Percentiles rank a stretch among this genome's conserved stretches.
Evolutionary conservation across 192 early-diverging fungal genomes (phyloP).

Genomic region (Allomyces macrogynus): DNA sequence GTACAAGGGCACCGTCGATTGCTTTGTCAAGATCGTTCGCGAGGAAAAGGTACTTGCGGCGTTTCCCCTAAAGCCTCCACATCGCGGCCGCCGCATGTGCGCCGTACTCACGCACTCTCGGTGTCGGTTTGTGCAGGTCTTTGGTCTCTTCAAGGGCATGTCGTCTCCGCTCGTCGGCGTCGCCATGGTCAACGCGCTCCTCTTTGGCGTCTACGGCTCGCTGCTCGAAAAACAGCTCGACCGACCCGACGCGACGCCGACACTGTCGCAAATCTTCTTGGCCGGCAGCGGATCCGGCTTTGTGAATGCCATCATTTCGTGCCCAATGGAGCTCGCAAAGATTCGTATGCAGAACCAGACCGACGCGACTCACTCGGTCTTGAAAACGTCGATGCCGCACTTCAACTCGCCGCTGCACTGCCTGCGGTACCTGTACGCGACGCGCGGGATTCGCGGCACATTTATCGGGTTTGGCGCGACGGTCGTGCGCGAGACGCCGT

Average conservation of each 20-base stretch:
- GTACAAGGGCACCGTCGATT: constrained; percentile 59
- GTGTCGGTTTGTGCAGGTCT: constrained; percentile 8
- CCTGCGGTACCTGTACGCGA: background rate
- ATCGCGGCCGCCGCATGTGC: too few relatives aligned
- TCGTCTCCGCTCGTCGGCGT: constrained; percentile 61
- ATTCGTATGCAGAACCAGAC: constrained; percentile 53
- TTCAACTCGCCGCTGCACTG: constrained; percentile 1
- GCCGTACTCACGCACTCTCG: too few relatives aligned
- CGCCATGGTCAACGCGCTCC: constrained; percentile 63
- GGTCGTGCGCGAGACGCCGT: constrained; percentile 54
- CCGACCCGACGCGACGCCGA: constrained; percentile 23
- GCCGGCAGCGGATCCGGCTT: constrained; percentile 73
- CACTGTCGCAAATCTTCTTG: constrained; percentile 48
- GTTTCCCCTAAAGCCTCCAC: too few relatives aligned
- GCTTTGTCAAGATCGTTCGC: constrained; percentile 55
- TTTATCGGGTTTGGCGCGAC: constrained; percentile 69
- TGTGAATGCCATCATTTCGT: constrained; percentile 64
- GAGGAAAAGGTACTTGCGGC: constrained; percentile 31
- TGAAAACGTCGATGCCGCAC: background rate
- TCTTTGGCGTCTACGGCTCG: constrained; percentile 62
- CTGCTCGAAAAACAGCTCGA: constrained; percentile 31
- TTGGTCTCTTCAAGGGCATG: constrained; percentile 71
- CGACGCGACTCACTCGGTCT: constrained; percentile 21
- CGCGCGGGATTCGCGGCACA: constrained; percentile 29
- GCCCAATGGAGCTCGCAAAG: constrained; percentile 88